Evolutionary conservation across 2,329 filamentous ascomycete genomes (phyloP), one percentile per base, ranked within the genome.

Genomic region (Penicillium sp.): DNA sequence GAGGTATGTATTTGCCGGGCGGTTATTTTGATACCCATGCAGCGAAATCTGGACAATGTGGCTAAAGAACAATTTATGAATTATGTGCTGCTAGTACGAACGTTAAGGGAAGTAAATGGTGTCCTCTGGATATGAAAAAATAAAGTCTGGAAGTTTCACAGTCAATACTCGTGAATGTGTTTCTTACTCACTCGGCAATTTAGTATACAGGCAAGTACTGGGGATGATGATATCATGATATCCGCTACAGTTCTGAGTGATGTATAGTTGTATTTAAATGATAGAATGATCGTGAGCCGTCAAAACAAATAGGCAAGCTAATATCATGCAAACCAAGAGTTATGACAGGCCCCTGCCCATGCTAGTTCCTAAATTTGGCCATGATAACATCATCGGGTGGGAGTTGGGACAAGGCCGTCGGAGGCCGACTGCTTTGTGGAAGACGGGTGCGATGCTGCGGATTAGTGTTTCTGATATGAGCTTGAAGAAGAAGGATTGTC

Each of bases 401-500:
- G 16, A 72, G 57, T 5, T 63, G 62, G 7, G 69, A 63, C 26
- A 62, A 44, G 13, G 49, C 47, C 2, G 68, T 66, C 3, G 64
- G 59, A 6, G 62, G 61, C 22, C 65, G 66, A 29, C 60, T 48
- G 14, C 51, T 55, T 3, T 55, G 62, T 11, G 62, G 58, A 22
- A 72, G 64, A 14, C 68, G 67, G 31, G 69, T 70, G 22, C 68
- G 68, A 50, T 72, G 69, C 27, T 68, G 61, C 3, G 61, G 63
- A 10, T 62, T 67, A 16, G 61, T 55, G 22, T 52, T 48, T 3
- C 50, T 41, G 16, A 35, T 41, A 21, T 61, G 56, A 16, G 57
- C 65, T 68, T 41, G 2, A 41, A 31, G 48, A 16, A 33, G 31
- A 41, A 22, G 39, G 2, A 10, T 16, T 11, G 26, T 55, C 44